Evolutionary conservation across 2,329 filamentous ascomycete genomes (phyloP), one percentile per base, ranked within the genome.

Genomic region (Eurotiales sp.): DNA sequence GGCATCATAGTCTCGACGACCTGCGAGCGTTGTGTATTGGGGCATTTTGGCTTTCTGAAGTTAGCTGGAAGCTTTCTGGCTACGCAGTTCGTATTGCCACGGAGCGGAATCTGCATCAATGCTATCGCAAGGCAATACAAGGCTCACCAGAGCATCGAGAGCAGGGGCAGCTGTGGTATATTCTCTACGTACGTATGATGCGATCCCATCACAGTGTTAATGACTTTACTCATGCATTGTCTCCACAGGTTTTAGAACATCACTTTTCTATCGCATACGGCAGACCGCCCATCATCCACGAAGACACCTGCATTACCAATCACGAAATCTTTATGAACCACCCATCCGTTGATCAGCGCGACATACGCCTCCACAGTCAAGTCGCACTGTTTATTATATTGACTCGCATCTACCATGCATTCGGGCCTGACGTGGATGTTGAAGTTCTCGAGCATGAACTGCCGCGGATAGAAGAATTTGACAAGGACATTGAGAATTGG

Each of bases 1-100:
- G 74, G 34, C 74, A 77, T 37, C 72, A 78, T 46, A 75, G 75
- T 34, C 62, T 75, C 50, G 77, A 80, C 55, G 74, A 77, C 56
- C 66, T 81, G 47, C 72, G 77, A 27, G 78, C 76, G 2, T 63
- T 81, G 43, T 80, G 77, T 54, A 76, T 80, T 39, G 78, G 73
- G 7, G 75, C 77, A 4, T 80, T 79, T 56, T 81, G 78, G 78
- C 70, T 81, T 8, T 75, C 75, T 19, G 77, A 81, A 58, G 72
- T 80, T 14, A 77, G 56, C 67, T 76, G 64, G 76, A 78, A 71
- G 51, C 56, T 72, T 3, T 72, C 69, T n/a, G 70, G 68, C 3
- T 69, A 72, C 55, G 69, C 69, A 8, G 67, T 71, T 8, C 68
- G 70, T 8, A 71, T 72, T 55, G 70, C 72, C 6, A 74, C 70